Percentiles rank a stretch among this genome's conserved stretches.
Evolutionary conservation across 345 rosid genomes (phyloP).

Genomic region (Mallotus nudiflorus): DNA sequence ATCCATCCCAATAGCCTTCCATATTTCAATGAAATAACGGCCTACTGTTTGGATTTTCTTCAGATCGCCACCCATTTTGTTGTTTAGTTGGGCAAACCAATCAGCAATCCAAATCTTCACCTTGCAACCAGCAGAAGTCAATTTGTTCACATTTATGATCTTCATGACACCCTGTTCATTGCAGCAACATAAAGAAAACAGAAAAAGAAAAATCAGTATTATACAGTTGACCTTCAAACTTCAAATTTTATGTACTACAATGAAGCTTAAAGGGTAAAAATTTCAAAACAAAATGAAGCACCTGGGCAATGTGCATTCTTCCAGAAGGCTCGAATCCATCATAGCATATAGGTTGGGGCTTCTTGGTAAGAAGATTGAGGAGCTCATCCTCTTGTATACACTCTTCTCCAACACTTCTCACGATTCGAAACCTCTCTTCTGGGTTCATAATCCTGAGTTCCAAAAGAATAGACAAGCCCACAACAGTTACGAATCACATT

Average conservation of each 20-base stretch:
- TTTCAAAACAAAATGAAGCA: not conserved
- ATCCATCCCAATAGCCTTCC: constrained; percentile 86
- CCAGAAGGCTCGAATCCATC: constrained; percentile 98
- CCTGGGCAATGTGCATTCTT: constrained; percentile 98
- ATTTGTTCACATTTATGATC: constrained; percentile 71
- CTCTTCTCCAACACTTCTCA: constrained; percentile 84
- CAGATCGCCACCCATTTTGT: constrained; percentile 89
- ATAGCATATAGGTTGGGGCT: constrained; percentile 78
- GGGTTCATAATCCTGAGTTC: constrained; percentile 38
- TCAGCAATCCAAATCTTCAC: constrained; percentile 95
- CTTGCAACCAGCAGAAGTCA: constrained; percentile 83
- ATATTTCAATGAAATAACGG: constrained; percentile 70
- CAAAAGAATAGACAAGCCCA: not conserved
- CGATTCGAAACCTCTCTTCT: constrained; percentile 64
- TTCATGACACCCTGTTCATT: constrained; percentile 76
- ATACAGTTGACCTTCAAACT: no score
- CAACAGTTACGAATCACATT: no score
- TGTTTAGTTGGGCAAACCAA: constrained; percentile 95
- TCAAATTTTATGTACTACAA: no score
- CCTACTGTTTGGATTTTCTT: constrained; percentile 75
- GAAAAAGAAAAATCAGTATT: not conserved
- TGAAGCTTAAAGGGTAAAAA: no score
- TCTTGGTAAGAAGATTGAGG: constrained; percentile 65
- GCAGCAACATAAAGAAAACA: not conserved
- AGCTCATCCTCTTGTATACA: constrained; percentile 87